A percentile compares a stretch with the other conserved stretches of the same genome.
These are phyloP conservation scores for Lupinus albus DNA, from an alignment of 306 rosid genomes.

Conservation along the genomic window DNA sequence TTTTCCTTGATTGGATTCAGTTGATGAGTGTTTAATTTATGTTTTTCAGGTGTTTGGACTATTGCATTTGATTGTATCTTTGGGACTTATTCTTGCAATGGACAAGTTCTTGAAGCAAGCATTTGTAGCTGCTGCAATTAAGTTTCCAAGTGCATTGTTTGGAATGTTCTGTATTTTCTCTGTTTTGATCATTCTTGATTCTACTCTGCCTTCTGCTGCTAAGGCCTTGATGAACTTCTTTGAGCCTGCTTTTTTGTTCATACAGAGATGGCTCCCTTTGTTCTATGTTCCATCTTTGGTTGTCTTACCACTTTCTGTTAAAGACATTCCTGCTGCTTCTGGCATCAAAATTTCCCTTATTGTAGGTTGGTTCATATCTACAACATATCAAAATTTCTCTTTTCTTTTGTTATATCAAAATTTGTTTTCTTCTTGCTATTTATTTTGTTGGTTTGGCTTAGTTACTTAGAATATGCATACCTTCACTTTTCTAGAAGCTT, in stretches of 20 bases:
- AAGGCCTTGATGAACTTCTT: conserved; percentile 70
- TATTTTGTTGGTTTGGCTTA: conserved; percentile 9
- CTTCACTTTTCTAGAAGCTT: not conserved
- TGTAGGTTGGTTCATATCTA: conserved; percentile 55
- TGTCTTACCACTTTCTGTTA: conserved; percentile 79
- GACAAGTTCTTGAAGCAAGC: conserved; percentile 67
- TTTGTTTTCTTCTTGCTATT: not conserved
- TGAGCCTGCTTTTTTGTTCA: conserved; percentile 81
- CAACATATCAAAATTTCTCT: not conserved
- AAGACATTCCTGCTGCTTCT: conserved; percentile 84
- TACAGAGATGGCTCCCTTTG: conserved; percentile 94
- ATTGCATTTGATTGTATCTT: conserved; percentile 68
- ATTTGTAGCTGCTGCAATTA: conserved; percentile 77
- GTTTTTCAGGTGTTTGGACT: conserved; percentile 57
- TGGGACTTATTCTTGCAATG: conserved; percentile 67
- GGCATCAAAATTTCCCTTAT: conserved; percentile 82
- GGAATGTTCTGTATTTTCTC: conserved; percentile 97
- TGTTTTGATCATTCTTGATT: conserved; percentile 63
- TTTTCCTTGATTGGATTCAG: too few species aligned
- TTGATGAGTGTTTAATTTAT: conserved; percentile 42
- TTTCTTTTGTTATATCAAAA: conserved; percentile 6
- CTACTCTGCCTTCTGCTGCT: conserved; percentile 70
- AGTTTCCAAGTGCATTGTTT: conserved; percentile 90
- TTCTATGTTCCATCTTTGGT: conserved; percentile 92
- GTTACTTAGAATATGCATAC: conserved; percentile 23